These are phyloP conservation scores for Macrocybe gigantea DNA, from an alignment of 768 basidiomycete genomes.

Conservation along the genomic window DNA sequence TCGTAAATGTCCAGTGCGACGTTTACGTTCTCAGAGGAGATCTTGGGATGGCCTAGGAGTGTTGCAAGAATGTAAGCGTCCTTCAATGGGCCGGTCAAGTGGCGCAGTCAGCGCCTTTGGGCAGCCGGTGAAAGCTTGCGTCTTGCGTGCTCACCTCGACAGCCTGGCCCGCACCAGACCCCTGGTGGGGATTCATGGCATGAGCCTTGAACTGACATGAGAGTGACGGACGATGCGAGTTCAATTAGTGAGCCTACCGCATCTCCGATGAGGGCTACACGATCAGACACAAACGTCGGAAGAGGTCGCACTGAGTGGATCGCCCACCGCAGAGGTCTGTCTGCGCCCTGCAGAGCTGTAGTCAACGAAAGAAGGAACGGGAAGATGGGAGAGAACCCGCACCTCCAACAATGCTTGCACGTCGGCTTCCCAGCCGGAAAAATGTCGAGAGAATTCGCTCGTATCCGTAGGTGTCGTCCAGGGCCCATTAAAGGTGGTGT, in stretches of 20 bases:
- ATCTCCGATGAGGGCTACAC: constrained; percentile 44
- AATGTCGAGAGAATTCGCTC: constrained; percentile 38
- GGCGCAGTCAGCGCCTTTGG: neutral
- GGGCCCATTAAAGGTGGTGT: constrained; percentile 39
- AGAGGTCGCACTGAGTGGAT: constrained; percentile 54
- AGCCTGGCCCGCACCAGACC: constrained; percentile 54
- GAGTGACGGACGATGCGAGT: neutral
- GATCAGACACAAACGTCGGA: constrained; percentile 41
- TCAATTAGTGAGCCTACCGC: constrained; percentile 28
- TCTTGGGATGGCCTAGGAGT: constrained; percentile 35
- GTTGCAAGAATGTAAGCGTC: constrained; percentile 39
- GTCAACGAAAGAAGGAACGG: neutral
- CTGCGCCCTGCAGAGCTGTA: constrained; percentile 36
- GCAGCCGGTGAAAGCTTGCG: neutral
- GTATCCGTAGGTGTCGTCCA: constrained; percentile 45
- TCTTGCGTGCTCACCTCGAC: constrained; percentile 34
- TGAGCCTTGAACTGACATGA: constrained; percentile 39
- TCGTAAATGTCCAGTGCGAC: constrained; percentile 41
- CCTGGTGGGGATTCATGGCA: constrained; percentile 50
- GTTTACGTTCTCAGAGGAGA: constrained; percentile 28
- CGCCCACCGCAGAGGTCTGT: constrained; percentile 53
- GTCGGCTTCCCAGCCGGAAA: constrained; percentile 54
- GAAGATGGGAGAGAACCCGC: constrained; percentile 7
- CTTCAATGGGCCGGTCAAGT: constrained; percentile 17
- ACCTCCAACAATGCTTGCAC: constrained; percentile 53